Conservation (phyloP, 2,329 filamentous ascomycete species). For the Verticillium albo-atrum region DNA sequence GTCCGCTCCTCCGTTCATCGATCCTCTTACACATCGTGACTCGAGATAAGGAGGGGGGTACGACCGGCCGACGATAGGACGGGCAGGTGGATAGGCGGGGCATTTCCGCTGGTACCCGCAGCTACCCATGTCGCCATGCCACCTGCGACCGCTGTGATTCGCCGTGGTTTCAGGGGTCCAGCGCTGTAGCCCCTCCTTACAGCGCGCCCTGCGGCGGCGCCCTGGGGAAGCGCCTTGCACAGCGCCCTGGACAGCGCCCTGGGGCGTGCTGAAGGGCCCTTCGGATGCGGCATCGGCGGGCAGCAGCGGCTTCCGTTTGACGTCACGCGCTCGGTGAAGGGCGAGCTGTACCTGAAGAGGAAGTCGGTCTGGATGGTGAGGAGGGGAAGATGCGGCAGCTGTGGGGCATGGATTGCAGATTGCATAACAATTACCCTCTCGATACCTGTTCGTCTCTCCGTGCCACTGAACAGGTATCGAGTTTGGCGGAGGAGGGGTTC, state of each 20-base stretch:
- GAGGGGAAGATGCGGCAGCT: not conserved
- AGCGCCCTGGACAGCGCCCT: not conserved
- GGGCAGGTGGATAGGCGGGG: not conserved
- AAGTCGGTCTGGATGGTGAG: not conserved
- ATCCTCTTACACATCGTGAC: not conserved
- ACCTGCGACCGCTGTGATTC: constrained; percentile 3
- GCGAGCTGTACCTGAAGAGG: not conserved
- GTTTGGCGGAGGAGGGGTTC: too few relatives aligned
- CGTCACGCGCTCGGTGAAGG: not conserved
- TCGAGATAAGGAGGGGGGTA: not conserved
- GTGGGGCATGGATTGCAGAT: not conserved
- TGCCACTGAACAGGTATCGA: too few relatives aligned
- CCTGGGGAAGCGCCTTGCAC: not conserved
- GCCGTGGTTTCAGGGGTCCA: constrained; percentile 3
- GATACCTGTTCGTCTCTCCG: too few relatives aligned
- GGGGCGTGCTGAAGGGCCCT: not conserved
- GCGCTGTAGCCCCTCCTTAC: not conserved
- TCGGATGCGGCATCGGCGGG: not conserved
- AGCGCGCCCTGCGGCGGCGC: not conserved
- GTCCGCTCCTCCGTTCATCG: not conserved
- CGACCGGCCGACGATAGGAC: not conserved
- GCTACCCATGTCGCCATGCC: constrained; percentile 9
- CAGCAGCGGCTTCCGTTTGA: not conserved
- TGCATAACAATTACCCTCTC: not conserved
- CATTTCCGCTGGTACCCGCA: constrained; percentile 14